These are phyloP conservation scores for Xylariaceae sp. DNA, from an alignment of 2,329 filamentous ascomycete genomes.

Conservation along the genomic window DNA sequence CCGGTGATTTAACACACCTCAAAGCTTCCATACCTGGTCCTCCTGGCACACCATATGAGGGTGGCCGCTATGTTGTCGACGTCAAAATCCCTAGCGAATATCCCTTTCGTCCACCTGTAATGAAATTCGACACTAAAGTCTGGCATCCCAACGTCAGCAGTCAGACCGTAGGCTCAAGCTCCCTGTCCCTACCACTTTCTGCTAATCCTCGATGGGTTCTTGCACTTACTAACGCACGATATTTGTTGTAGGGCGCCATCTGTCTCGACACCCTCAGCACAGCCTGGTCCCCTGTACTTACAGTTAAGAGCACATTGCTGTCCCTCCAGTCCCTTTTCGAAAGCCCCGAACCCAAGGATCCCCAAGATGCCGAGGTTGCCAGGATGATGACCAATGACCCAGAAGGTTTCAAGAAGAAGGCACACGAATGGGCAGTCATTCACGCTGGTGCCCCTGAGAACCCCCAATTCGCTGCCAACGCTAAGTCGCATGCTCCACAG, in stretches of 20 bases:
- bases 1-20: conserved; percentile 72
- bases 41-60: conserved; percentile 89
- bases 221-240: too few relatives aligned
- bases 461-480: conserved; percentile 18
- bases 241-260: conserved; percentile 71
- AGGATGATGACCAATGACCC: conserved; percentile 80
- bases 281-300: conserved; percentile 94
- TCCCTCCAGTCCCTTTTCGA: conserved; percentile 91
- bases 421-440: conserved; percentile 84
- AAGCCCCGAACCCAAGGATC: conserved; percentile 91
- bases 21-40: conserved; percentile 80
- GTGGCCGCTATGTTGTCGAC: conserved; percentile 76
- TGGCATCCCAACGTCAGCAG: conserved; percentile 98
- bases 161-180: conserved; percentile 62
- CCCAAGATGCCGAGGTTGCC: conserved; percentile 93
- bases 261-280: conserved; percentile 88
- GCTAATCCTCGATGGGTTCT: too few relatives aligned
- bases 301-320: conserved; percentile 90
- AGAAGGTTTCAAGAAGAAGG: conserved; percentile 73
- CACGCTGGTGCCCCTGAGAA: conserved; percentile 69
- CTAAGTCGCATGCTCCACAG: conserved; percentile 31
- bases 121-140: conserved; percentile 89
- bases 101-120: conserved; percentile 85
- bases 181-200: too few relatives aligned
- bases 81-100: conserved; percentile 86